A percentile compares a stretch with the other conserved stretches of the same genome.
Conservation (phyloP, 768 basidiomycete genomes). For the Mycena metata region DNA sequence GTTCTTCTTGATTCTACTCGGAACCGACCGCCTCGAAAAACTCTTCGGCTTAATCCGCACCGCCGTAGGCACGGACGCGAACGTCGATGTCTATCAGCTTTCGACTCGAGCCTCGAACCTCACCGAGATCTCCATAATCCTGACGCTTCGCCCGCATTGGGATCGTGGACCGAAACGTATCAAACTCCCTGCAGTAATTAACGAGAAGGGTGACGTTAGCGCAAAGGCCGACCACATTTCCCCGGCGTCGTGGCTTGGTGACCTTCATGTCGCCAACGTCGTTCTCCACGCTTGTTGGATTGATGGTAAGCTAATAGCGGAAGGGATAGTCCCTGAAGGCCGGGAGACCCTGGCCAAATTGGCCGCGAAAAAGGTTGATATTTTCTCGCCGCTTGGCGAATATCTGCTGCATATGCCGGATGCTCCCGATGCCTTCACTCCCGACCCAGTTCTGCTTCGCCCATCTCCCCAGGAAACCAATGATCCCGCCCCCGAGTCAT, state of each 20-base stretch:
- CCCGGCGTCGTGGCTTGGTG: slow-evolving; percentile 52
- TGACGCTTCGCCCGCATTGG: neutral
- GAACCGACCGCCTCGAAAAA: slow-evolving; percentile 54
- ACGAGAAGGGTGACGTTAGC: slow-evolving; percentile 41
- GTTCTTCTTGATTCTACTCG: slow-evolving; percentile 53
- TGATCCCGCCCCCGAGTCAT: neutral
- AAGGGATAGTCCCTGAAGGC: neutral
- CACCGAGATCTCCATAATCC: neutral
- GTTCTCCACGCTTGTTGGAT: slow-evolving; percentile 48
- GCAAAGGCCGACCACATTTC: slow-evolving; percentile 50
- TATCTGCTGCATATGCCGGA: neutral
- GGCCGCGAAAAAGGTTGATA: neutral
- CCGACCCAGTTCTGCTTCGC: neutral
- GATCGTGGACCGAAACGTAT: slow-evolving; percentile 46
- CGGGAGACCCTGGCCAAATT: neutral
- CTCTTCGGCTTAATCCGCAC: slow-evolving; percentile 53
- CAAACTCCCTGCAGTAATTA: slow-evolving; percentile 44
- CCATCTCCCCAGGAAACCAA: too few relatives aligned
- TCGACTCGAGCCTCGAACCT: neutral
- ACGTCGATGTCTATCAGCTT: neutral
- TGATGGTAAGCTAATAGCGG: slow-evolving; percentile 34
- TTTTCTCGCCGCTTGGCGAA: slow-evolving; percentile 13
- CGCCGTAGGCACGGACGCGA: neutral
- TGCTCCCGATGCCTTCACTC: neutral
- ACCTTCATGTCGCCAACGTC: slow-evolving; percentile 44